These are phyloP conservation scores for Phialophora verrucosa DNA, from an alignment of 2,329 filamentous ascomycete species.

Conservation along the genomic window DNA sequence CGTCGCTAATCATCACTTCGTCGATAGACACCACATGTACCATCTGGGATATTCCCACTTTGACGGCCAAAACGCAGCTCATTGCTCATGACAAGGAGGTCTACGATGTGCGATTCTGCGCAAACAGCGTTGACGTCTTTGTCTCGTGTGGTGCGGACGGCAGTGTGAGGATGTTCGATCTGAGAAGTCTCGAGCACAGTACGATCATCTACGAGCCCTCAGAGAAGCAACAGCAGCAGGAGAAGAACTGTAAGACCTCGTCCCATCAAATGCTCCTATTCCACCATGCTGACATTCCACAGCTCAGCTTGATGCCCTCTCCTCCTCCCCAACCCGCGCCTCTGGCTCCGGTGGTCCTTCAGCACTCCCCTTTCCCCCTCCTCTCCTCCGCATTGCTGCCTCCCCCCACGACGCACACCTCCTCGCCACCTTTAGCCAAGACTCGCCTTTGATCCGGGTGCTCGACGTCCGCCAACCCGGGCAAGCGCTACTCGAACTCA, in stretches of 20 bases:
- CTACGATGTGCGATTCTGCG: constrained; percentile 93
- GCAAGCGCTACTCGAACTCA: constrained; percentile 90
- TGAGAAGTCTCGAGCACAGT: constrained; percentile 93
- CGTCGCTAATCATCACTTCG: constrained; percentile 96
- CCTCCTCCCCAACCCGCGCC: constrained; percentile 35
- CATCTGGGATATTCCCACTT: constrained; percentile 97
- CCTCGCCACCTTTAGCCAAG: constrained; percentile 94
- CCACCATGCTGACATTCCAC: constrained; percentile 15
- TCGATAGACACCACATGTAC: constrained; percentile 99
- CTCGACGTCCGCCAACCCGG: constrained; percentile 95
- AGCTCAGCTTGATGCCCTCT: constrained; percentile 34
- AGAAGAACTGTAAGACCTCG: constrained; percentile 69
- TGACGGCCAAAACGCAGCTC: constrained; percentile 96
- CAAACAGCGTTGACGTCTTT: constrained; percentile 97
- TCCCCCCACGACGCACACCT: constrained; percentile 88
- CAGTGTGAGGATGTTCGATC: constrained; percentile 97
- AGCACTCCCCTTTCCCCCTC: constrained; percentile 55
- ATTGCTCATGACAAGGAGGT: constrained; percentile 99
- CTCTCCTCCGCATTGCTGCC: constrained; percentile 73
- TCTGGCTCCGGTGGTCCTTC: constrained; percentile 21
- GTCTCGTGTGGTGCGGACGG: constrained; percentile 97
- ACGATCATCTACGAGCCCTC: constrained; percentile 99
- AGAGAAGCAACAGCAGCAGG: constrained; percentile 70
- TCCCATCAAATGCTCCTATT: constrained; percentile 52
- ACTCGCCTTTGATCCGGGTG: constrained; percentile 90